Evolutionary conservation across 768 basidiomycete species (phyloP).

Genomic region (Grammothele lineata): DNA sequence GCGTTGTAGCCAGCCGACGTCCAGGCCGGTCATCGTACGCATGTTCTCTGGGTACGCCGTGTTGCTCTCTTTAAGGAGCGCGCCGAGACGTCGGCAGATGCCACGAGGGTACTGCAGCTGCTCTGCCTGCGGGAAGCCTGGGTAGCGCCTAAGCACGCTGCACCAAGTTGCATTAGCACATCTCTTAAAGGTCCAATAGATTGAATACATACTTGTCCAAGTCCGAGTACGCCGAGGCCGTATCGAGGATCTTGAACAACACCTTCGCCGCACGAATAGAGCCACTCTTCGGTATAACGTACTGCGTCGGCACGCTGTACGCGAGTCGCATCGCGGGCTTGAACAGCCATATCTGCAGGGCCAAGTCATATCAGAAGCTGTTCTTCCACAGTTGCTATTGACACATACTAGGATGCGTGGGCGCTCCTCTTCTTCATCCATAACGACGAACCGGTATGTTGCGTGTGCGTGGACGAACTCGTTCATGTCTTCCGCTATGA

Average conservation of each 20-base stretch:
- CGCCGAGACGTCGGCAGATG: constrained; percentile 68
- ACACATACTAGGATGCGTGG: constrained; percentile 71
- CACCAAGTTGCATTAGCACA: neutral
- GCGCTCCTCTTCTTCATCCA: constrained; percentile 82
- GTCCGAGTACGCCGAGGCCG: constrained; percentile 47
- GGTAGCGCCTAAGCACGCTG: constrained; percentile 65
- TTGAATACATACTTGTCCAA: constrained; percentile 43
- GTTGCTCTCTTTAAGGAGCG: constrained; percentile 73
- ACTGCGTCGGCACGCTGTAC: constrained; percentile 54
- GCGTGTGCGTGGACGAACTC: constrained; percentile 92
- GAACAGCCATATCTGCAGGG: constrained; percentile 83
- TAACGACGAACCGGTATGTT: constrained; percentile 84
- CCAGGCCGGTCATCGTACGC: constrained; percentile 75
- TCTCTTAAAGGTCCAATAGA: too few relatives aligned
- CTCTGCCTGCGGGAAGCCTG: constrained; percentile 87
- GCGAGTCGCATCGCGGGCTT: constrained; percentile 83
- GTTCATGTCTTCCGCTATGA: constrained; percentile 86
- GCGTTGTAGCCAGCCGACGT: constrained; percentile 73
- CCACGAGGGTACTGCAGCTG: constrained; percentile 78
- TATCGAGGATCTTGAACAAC: constrained; percentile 74
- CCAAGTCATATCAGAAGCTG: neutral
- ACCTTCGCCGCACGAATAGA: constrained; percentile 77
- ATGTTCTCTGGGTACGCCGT: constrained; percentile 68
- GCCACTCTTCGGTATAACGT: constrained; percentile 55
- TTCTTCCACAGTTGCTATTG: neutral